Evolutionary conservation across 352 stramenopile species (phyloP).

Genomic region (Pythium rishiriense): DNA sequence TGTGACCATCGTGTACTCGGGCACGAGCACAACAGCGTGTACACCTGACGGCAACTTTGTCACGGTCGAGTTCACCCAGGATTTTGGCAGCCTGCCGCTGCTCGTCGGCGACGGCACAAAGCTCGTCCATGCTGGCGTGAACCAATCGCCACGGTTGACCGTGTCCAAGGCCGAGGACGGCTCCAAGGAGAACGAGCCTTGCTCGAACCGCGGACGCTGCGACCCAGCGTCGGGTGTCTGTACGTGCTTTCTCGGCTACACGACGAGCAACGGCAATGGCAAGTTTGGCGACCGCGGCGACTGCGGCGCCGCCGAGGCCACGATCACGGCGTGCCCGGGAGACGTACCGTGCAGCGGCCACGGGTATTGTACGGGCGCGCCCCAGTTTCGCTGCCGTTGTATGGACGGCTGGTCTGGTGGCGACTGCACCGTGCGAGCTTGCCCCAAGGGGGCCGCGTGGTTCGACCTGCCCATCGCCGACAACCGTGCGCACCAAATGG

Average conservation of each 20-base stretch:
- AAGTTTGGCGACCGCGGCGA: conserved; percentile 61
- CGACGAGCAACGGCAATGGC: conserved; percentile 62
- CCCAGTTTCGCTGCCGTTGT: conserved; percentile 75
- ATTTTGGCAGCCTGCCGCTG: conserved; percentile 75
- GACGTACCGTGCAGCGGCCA: conserved; percentile 70
- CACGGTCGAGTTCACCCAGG: conserved; percentile 78
- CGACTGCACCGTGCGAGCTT: conserved; percentile 73
- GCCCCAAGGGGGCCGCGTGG: conserved; percentile 60
- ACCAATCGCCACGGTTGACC: conserved; percentile 42
- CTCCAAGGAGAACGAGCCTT: conserved; percentile 90
- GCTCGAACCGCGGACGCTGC: conserved; percentile 69
- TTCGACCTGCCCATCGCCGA: conserved; percentile 60
- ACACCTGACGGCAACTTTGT: conserved; percentile 65
- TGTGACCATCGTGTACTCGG: conserved; percentile 59
- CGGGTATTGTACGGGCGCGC: conserved; percentile 65
- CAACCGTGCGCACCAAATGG: conserved; percentile 55
- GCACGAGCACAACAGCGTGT: conserved; percentile 59
- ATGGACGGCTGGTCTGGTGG: conserved; percentile 55
- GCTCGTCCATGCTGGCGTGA: conserved; percentile 57
- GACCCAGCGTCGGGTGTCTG: conserved; percentile 82
- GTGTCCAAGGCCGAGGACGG: conserved; percentile 68
- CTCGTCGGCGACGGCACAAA: conserved; percentile 70
- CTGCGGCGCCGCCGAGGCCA: conserved; percentile 50
- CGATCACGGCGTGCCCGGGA: conserved; percentile 33
- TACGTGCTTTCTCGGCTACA: conserved; percentile 82